Conservation (phyloP, 2,329 filamentous ascomycete species). For the Epichloe amarillans region DNA sequence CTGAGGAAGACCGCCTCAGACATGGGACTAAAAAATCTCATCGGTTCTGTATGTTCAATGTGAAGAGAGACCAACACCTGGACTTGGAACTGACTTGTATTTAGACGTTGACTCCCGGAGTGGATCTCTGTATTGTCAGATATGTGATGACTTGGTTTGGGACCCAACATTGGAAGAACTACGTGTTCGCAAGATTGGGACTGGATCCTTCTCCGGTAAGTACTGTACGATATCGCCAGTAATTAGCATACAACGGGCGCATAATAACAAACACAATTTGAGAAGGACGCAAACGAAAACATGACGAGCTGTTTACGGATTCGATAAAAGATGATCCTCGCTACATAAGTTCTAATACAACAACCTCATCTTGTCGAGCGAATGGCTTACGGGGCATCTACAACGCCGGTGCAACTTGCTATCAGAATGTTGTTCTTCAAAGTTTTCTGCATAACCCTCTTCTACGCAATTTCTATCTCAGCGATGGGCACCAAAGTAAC, state of each 20-base stretch:
- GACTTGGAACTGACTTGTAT: constrained; percentile 14
- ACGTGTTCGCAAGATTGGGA: constrained; percentile 55
- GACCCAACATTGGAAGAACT: constrained; percentile 69
- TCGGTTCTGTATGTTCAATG: constrained; percentile 49
- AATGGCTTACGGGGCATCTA: constrained; percentile 85
- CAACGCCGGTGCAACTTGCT: constrained; percentile 97
- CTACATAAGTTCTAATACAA: constrained; percentile 68
- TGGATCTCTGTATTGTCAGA: constrained; percentile 65
- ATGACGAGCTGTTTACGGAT: constrained; percentile 55
- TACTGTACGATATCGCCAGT: background rate
- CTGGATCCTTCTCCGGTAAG: constrained; percentile 48
- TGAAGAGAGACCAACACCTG: background rate
- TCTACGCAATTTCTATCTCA: constrained; percentile 81
- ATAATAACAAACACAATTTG: background rate
- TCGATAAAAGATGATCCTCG: constrained; percentile 57
- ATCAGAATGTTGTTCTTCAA: constrained; percentile 92
- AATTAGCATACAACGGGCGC: background rate
- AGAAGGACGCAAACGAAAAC: constrained; percentile 58
- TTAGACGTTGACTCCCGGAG: constrained; percentile 65
- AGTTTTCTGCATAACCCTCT: constrained; percentile 88
- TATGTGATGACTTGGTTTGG: constrained; percentile 73
- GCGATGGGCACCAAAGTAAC: constrained; percentile 70
- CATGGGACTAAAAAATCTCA: constrained; percentile 64
- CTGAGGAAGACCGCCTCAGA: constrained; percentile 48
- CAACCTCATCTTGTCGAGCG: constrained; percentile 67